Evolutionary conservation across 345 rosid species (phyloP), one percentile per base, ranked within the genome.

Genomic region (Jatropha curcas): DNA sequence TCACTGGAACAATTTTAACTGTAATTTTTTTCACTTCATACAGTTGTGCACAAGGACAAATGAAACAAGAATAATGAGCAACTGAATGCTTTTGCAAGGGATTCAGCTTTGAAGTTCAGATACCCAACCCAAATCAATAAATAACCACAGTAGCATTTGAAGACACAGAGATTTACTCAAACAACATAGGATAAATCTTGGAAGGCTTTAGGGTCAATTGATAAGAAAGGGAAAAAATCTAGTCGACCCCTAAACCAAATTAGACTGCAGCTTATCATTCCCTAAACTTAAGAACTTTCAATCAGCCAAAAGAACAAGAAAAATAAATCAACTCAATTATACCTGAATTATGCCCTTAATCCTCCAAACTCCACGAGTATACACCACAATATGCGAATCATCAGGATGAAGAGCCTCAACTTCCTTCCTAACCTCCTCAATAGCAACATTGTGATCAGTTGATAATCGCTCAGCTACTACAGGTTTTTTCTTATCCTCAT

Each of bases 301-400:
- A 27, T 14, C 10, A 59, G 34, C 35, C 27, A 35, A 75, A 25
- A 34, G 14, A 58, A 24, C 56, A 8, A 50, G 52, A 69, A 34
- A 41, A 46, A 37, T 31, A 41, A 35, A 60, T 52, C 31, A 61
- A 27, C 39, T 27, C 17, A 43, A 72, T 61, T 33, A 33, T 84
- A 95, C 99, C 99, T 92, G 98, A 75, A 95, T 92, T 31, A 95
- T 92, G 82, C 99, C 99, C 84, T 95, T 95, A 53, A 95, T 92
- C 83, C 98, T 89, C 99, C 99, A 95, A 71, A 92, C 98, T 55
- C 99, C 99, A 65, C 82, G 97, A 2, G 83, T 84, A 52, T 86
- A 82, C 33, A 95, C 74, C 16, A 95, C 99, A 55, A 95, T 82
- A 75, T 91, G 99, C 9, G 97, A 81, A 81, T 95, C 99, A 77